Conservation (phyloP, 228 moss, liverwort and hornwort species). For the Sphagnum fallax region DNA sequence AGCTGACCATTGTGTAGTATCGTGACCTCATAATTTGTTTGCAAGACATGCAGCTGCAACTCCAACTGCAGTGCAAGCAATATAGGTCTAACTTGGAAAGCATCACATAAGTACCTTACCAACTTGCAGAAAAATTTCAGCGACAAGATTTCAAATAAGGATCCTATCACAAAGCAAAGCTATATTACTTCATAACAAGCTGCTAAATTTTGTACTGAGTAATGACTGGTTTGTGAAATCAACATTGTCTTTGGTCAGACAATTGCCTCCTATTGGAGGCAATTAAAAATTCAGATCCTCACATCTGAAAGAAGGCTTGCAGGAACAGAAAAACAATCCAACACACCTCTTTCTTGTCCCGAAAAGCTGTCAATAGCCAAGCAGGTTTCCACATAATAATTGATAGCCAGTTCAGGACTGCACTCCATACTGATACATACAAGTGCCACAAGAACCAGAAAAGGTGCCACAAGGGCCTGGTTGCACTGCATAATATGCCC, state of each 20-base stretch:
- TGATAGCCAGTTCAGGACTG: constrained; percentile 26
- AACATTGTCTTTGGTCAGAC: constrained; percentile 1
- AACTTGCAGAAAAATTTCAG: too few relatives aligned
- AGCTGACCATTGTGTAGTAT: constrained; percentile 28
- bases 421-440: constrained; percentile 50
- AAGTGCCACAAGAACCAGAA: constrained; percentile 57
- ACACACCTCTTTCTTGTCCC: constrained; percentile 42
- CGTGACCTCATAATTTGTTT: constrained; percentile 22
- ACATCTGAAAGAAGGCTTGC: too few relatives aligned
- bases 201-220: constrained; percentile 2
- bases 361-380: constrained; percentile 41
- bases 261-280: neutral
- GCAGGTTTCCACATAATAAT: constrained; percentile 15
- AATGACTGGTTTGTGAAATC: neutral
- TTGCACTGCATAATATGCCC: constrained; percentile 25
- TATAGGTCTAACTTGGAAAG: too few relatives aligned
- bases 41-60: constrained; percentile 16
- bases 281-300: too few relatives aligned
- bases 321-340: too few relatives aligned
- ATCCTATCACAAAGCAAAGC: constrained; percentile 3
- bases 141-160: neutral
- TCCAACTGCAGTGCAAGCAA: constrained; percentile 30
- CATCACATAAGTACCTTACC: too few relatives aligned
- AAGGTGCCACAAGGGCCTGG: constrained; percentile 53
- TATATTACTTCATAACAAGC: constrained; percentile 3